Conservation (phyloP, 768 basidiomycete species). For the Leccinum olivaceopallidum region DNA sequence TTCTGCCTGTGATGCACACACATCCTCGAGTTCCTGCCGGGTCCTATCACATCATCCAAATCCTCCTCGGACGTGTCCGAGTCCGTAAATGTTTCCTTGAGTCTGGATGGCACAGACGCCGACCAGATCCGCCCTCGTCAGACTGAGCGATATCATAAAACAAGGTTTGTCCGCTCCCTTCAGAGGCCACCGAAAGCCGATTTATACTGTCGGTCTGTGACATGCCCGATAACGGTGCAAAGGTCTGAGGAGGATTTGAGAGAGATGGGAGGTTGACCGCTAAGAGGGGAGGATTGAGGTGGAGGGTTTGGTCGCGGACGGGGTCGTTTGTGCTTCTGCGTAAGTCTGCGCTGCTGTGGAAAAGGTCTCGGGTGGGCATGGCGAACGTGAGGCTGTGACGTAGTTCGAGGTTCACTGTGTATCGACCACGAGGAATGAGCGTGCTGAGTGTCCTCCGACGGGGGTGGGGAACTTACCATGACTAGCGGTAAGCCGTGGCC, state of each 20-base stretch:
- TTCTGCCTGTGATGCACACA: no score
- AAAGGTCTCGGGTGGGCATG: conserved; percentile 1
- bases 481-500: conserved; percentile 3
- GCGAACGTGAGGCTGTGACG: conserved; percentile 10
- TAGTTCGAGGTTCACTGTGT: not conserved
- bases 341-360: conserved; percentile 6
- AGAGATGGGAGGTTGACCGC: conserved; percentile 18
- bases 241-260: conserved; percentile 26
- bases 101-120: not conserved
- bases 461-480: conserved; percentile 17
- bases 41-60: no score
- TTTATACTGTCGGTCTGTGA: conserved; percentile 13
- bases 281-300: conserved; percentile 17
- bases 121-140: conserved; percentile 1
- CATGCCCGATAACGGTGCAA: conserved; percentile 2
- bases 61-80: no score
- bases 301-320: conserved; percentile 23
- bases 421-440: not conserved
- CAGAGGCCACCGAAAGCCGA: conserved; percentile 26
- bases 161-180: conserved; percentile 28
- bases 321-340: conserved; percentile 12
- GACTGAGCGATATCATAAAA: conserved; percentile 26
- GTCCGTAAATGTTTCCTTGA: no score
- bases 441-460: conserved; percentile 1
- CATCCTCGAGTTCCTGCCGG: no score